Conservation (phyloP, 2,329 filamentous ascomycete species). For the Aspergillus novoparasiticus region DNA sequence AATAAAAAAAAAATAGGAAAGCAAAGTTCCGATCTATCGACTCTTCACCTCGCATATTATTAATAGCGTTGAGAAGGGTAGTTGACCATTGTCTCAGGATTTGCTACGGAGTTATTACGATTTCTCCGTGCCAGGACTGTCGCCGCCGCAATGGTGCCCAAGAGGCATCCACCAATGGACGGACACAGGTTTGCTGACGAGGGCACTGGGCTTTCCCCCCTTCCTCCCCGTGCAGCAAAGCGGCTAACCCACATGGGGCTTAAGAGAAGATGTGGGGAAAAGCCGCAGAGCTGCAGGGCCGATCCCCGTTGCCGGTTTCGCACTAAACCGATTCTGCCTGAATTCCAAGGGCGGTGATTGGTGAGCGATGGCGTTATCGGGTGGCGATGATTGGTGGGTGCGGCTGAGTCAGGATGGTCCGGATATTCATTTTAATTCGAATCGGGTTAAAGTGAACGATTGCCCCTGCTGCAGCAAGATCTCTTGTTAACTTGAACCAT, state of each 20-base stretch:
- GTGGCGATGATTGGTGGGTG: constrained; percentile 25
- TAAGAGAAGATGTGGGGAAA: constrained; percentile 22
- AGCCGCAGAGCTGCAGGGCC: constrained; percentile 26
- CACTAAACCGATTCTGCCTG: constrained; percentile 23
- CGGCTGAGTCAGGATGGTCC: not conserved
- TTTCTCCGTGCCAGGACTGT: not conserved
- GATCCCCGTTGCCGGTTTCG: constrained; percentile 30
- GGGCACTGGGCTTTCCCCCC: not conserved
- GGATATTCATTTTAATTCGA: not conserved
- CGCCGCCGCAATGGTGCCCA: constrained; percentile 16
- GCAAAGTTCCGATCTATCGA: not conserved
- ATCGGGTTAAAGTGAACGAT: not conserved
- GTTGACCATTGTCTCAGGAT: not conserved
- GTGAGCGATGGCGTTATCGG: constrained; percentile 26
- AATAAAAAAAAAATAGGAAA: not conserved
- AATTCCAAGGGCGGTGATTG: constrained; percentile 23
- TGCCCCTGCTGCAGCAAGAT: not conserved
- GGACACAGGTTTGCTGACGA: not conserved
- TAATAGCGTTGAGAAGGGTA: not conserved
- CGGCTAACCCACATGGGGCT: constrained; percentile 4
- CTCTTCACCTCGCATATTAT: not conserved
- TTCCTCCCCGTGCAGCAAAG: not conserved
- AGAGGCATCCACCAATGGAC: constrained; percentile 2
- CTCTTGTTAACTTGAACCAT: not conserved
- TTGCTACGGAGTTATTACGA: not conserved